These are phyloP conservation scores for Debaryomyces coudertii DNA, from an alignment of 1,139 yeast species.

Conservation along the genomic window DNA sequence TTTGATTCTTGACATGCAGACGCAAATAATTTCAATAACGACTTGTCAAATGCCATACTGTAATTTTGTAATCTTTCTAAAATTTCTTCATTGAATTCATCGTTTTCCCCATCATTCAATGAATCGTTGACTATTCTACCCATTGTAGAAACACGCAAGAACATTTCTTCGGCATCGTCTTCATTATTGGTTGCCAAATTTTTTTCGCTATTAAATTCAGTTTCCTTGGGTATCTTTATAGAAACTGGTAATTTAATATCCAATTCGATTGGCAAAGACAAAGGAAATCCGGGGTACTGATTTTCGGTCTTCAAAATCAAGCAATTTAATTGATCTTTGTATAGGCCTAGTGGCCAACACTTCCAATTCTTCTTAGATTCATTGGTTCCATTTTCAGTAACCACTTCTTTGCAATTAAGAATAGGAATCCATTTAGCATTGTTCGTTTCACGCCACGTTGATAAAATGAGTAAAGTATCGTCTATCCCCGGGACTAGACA, in stretches of 20 bases:
- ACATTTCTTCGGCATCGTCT: constrained; percentile 47
- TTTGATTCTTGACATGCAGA: constrained; percentile 71
- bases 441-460: constrained; percentile 75
- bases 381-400: constrained; percentile 55
- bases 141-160: constrained; percentile 50
- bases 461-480: constrained; percentile 67
- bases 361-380: constrained; percentile 52
- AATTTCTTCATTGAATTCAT: constrained; percentile 42
- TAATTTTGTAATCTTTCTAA: constrained; percentile 53
- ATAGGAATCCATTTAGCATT: constrained; percentile 90
- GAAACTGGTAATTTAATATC: constrained; percentile 66
- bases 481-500: constrained; percentile 74
- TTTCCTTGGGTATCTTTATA: constrained; percentile 11
- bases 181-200: constrained; percentile 28
- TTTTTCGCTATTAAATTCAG: constrained; percentile 23
- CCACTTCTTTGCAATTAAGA: constrained; percentile 64
- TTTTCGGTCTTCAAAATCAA: constrained; percentile 68
- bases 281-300: constrained; percentile 65
- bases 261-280: constrained; percentile 81
- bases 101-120: constrained; percentile 34
- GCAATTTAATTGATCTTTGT: constrained; percentile 69
- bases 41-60: constrained; percentile 64
- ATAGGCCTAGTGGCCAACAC: constrained; percentile 89
- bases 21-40: constrained; percentile 77
- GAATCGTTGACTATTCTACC: constrained; percentile 54